Conservation (phyloP, 2,329 filamentous ascomycete species). For the Aspergillus brasiliensis region DNA sequence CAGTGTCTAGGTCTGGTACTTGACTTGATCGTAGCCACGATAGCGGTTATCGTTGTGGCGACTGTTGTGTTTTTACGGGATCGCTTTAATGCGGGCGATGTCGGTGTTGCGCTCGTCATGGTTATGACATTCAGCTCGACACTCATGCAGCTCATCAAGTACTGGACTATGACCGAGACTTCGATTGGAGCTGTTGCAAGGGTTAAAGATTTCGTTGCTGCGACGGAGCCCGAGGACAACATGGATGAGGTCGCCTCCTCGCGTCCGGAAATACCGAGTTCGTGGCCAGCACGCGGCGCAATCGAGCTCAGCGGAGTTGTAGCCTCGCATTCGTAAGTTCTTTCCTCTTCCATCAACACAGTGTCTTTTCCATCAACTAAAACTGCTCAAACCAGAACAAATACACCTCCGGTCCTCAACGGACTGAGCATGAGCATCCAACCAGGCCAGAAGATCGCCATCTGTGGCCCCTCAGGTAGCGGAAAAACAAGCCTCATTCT, state of each 20-base stretch:
- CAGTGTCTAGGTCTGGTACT: slow-evolving; percentile 49
- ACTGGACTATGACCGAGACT: slow-evolving; percentile 26
- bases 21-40: slow-evolving; percentile 43
- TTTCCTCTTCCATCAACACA: too few relatives aligned
- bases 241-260: not conserved
- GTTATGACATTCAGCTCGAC: slow-evolving; percentile 46
- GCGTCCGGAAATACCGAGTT: too few relatives aligned
- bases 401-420: slow-evolving; percentile 21
- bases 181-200: slow-evolving; percentile 44
- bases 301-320: too few relatives aligned
- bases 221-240: slow-evolving; percentile 29
- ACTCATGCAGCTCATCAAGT: too few relatives aligned
- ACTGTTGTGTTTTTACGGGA: slow-evolving; percentile 43
- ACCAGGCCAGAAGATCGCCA: slow-evolving; percentile 32
- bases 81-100: slow-evolving; percentile 44
- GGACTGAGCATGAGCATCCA: slow-evolving; percentile 27
- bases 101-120: slow-evolving; percentile 52
- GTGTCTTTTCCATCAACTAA: slow-evolving; percentile 8
- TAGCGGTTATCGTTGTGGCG: slow-evolving; percentile 47
- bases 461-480: slow-evolving; percentile 31
- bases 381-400: not conserved
- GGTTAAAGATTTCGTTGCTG: slow-evolving; percentile 50
- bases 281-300: too few relatives aligned
- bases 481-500: slow-evolving; percentile 26
- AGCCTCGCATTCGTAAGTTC: too few relatives aligned